Evolutionary conservation across 2,329 filamentous ascomycete genomes (phyloP).

Genomic region (Huntiella omanensis): DNA sequence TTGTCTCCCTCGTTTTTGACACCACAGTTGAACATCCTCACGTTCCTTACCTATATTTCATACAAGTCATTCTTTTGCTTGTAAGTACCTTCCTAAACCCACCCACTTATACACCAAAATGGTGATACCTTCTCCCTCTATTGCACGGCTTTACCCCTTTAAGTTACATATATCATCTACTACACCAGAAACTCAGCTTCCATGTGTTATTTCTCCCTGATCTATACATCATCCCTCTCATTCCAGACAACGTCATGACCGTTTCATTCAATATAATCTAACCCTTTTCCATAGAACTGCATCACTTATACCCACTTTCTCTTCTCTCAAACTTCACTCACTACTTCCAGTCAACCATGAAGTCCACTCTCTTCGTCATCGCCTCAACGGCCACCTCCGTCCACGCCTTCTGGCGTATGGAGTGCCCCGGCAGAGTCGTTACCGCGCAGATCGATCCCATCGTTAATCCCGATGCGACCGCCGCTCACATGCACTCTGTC

Average conservation of each 20-base stretch:
- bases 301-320: not conserved
- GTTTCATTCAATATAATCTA: no score
- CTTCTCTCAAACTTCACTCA: not conserved
- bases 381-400: conserved; percentile 21
- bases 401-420: conserved; percentile 75
- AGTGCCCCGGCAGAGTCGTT: conserved; percentile 53
- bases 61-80: not conserved
- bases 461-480: conserved; percentile 38
- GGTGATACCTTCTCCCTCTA: not conserved
- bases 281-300: not conserved
- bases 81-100: not conserved
- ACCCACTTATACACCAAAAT: no score
- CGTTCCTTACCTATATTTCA: not conserved
- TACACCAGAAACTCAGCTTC: no score
- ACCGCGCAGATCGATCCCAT: conserved; percentile 62
- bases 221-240: no score
- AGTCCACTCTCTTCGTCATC: conserved; percentile 18
- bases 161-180: no score
- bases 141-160: not conserved
- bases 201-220: no score
- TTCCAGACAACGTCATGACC: no score
- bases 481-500: conserved; percentile 53
- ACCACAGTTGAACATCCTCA: not conserved
- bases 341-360: conserved; percentile 16
- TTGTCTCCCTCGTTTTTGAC: conserved; percentile 1